A percentile compares a stretch with the other conserved stretches of the same genome.
Evolutionary conservation across 139 green algal species (phyloP).

Genomic region (Picocystis salinarum): DNA sequence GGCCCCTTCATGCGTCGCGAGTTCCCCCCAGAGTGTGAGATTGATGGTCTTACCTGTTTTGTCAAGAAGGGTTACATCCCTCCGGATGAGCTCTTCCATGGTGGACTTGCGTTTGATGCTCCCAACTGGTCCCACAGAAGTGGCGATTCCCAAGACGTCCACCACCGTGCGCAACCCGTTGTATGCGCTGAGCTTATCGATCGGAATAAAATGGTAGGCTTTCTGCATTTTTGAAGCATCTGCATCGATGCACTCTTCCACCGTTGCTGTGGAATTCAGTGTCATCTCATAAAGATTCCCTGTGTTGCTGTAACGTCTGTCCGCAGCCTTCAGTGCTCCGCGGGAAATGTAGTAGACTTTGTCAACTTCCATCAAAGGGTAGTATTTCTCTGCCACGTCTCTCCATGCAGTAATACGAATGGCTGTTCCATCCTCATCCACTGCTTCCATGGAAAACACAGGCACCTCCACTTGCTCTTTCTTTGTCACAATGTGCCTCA

Average conservation of each 20-base stretch:
- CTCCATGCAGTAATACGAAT: slow-evolving; percentile 9
- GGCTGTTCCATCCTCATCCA: slow-evolving; percentile 8
- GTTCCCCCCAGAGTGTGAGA: slow-evolving; percentile 48
- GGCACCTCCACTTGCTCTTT: background rate
- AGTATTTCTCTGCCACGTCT: slow-evolving; percentile 6
- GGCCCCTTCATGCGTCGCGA: no score
- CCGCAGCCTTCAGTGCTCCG: slow-evolving; percentile 4
- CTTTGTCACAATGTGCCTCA: slow-evolving; percentile 5
- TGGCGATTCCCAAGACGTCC: slow-evolving; percentile 58
- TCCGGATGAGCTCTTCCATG: slow-evolving; percentile 36
- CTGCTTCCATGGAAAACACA: slow-evolving; percentile 6
- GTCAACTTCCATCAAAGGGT: slow-evolving; percentile 5
- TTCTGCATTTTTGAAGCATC: background rate
- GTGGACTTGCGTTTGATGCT: slow-evolving; percentile 65
- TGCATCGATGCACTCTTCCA: background rate
- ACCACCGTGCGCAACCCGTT: slow-evolving; percentile 16
- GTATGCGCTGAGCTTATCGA: slow-evolving; percentile 2
- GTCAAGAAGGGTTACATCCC: slow-evolving; percentile 55
- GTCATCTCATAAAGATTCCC: slow-evolving; percentile 13
- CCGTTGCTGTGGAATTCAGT: slow-evolving; percentile 2
- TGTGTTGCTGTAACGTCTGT: slow-evolving; percentile 4
- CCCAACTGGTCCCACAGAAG: slow-evolving; percentile 22
- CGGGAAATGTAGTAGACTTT: slow-evolving; percentile 15
- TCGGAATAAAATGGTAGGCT: slow-evolving; percentile 7
- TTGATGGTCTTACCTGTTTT: slow-evolving; percentile 41